These are phyloP conservation scores for Somion occarium DNA, from an alignment of 1,284 basidiomycete genomes.

Conservation along the genomic window DNA sequence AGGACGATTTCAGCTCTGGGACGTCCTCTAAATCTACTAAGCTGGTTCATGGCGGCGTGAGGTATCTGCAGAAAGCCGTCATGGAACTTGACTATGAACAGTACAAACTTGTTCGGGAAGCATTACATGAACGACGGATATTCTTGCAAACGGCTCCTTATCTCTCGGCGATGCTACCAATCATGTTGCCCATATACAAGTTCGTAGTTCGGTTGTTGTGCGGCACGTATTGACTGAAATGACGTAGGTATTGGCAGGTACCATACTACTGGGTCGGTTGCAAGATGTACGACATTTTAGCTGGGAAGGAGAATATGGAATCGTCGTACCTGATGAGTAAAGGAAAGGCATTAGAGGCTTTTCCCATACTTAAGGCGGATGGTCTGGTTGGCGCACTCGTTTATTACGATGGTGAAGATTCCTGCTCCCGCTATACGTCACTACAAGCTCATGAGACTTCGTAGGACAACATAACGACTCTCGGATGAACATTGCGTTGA, in stretches of 20 bases:
- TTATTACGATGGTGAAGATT: slow-evolving; percentile 84
- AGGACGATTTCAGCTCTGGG: slow-evolving; percentile 89
- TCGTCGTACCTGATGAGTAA: slow-evolving; percentile 92
- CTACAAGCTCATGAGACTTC: not conserved
- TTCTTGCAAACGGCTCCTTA: slow-evolving; percentile 97
- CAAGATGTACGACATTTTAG: slow-evolving; percentile 95
- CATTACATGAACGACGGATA: slow-evolving; percentile 88
- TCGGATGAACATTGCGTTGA: slow-evolving; percentile 93
- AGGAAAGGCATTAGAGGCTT: slow-evolving; percentile 89
- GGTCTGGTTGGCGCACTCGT: slow-evolving; percentile 93
- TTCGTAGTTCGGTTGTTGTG: slow-evolving; percentile 29
- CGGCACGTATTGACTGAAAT: not conserved
- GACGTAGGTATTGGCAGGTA: slow-evolving; percentile 85
- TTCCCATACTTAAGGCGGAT: slow-evolving; percentile 95
- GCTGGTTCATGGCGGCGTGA: slow-evolving; percentile 95
- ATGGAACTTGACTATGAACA: slow-evolving; percentile 96
- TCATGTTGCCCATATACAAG: slow-evolving; percentile 93
- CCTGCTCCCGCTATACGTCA: not conserved
- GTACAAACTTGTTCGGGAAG: slow-evolving; percentile 94
- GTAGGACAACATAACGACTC: slow-evolving; percentile 96
- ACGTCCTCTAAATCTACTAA: slow-evolving; percentile 98
- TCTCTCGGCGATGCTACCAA: slow-evolving; percentile 87
- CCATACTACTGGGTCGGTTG: slow-evolving; percentile 96
- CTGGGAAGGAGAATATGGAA: slow-evolving; percentile 97
- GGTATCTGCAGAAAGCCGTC: slow-evolving; percentile 95